Evolutionary conservation across 495 filamentous ascomycete species (phyloP), one percentile per base, ranked within the genome.

Genomic region (Aspergillus steynii): DNA sequence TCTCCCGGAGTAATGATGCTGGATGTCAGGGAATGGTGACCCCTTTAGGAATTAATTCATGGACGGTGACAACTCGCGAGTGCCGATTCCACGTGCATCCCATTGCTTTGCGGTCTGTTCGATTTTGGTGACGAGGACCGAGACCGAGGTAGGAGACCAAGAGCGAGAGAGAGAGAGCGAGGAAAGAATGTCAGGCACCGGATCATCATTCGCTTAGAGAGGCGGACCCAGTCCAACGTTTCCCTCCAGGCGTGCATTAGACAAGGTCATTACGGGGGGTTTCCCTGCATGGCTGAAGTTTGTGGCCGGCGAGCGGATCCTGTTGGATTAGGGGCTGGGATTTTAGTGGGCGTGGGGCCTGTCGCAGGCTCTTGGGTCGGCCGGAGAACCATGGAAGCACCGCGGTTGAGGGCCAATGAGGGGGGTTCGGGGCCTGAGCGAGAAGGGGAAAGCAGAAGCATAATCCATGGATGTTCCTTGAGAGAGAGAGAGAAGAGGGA

Each of bases 191-290:
- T 57, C 55, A 57, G 55, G 55, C 47, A 51, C 65, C 34, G 48
- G 65, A 67, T 67, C 65, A 56, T 61, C 65, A 67, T 67, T 67
- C 65, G 65, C 65, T 62, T 60, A 64, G 47, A 34, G 32, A 50
- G 29, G 37, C 50, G 29, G 62, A 57, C 57, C 62, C 62, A 60
- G 37, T 60, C 53, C 57, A 68, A 68, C 65, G 65, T 64, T 62
- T 50, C 25, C 7, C 25, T 50, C 26, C 5, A 42, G 15, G 29
- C 6, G 55, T 20, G 45, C 55, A 29, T 29, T 57, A 34, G 28
- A 57, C 55, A 57, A 49, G 50, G 55, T 29, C 28, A 57, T 50
- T 57, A 47, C 37, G 29, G 55, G 10, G 37, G 37, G 3, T 15
- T 14, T 61, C 54, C 50, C 53, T 55, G 53, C 50, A 50, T 58